A percentile compares a stretch with the other conserved stretches of the same genome.
phyloP scores from a whole-genome alignment of 2,329 filamentous ascomycete genomes.

The Cyphellophora attinorum region DNA sequence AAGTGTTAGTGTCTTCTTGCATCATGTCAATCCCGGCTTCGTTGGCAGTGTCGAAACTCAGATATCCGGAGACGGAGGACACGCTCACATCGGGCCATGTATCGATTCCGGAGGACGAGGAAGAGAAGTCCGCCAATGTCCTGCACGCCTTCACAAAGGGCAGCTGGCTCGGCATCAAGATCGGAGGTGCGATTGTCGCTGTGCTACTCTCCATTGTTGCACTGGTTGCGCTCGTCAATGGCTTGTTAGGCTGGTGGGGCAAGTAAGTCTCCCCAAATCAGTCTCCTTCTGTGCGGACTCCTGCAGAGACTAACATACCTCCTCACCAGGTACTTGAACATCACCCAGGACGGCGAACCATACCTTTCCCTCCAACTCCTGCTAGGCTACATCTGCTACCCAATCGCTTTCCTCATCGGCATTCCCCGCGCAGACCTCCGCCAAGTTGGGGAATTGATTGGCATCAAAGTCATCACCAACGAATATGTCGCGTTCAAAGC shows the following conservation, averaged over 20 bases:
- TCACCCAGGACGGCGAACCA: too few relatives aligned
- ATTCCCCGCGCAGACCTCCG: constrained; percentile 62
- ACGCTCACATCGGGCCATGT: constrained; percentile 73
- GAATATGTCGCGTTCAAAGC: too few relatives aligned
- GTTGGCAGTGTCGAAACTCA: constrained; percentile 77
- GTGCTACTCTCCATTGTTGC: constrained; percentile 78
- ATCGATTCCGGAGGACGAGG: constrained; percentile 68
- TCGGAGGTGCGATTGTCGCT: constrained; percentile 70
- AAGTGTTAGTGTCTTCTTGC: constrained; percentile 80
- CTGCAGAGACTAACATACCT: too few relatives aligned
- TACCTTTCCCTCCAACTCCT: constrained; percentile 64
- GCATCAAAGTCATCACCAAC: constrained; percentile 77
- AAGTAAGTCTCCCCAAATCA: too few relatives aligned
- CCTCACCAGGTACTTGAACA: constrained; percentile 67
- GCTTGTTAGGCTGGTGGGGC: constrained; percentile 75
- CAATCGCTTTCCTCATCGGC: constrained; percentile 70
- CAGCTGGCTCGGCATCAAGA: constrained; percentile 77
- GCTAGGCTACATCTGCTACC: constrained; percentile 68
- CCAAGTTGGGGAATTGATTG: constrained; percentile 68
- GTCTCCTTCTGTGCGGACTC: too few relatives aligned
- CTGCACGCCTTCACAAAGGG: constrained; percentile 80
- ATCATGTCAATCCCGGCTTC: constrained; percentile 95
- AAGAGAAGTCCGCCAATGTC: constrained; percentile 66
- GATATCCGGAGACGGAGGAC: constrained; percentile 81
- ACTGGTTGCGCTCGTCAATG: constrained; percentile 65